Evolutionary conservation across 139 green algal genomes (phyloP).

Genomic region (Chlorella sp.): DNA sequence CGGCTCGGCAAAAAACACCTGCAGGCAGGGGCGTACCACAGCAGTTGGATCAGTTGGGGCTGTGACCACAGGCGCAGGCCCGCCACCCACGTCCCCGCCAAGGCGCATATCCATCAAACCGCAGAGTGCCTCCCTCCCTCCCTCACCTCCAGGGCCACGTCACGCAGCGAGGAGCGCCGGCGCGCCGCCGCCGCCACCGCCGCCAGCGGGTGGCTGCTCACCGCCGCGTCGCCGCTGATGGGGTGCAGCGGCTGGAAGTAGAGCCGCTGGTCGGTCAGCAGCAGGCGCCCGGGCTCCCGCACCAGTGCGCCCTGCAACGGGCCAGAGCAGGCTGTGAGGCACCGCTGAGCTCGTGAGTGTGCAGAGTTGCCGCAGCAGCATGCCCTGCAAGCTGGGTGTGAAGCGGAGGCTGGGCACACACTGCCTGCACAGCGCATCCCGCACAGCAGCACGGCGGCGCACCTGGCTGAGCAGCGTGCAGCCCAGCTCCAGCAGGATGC

Average conservation of each 20-base stretch:
- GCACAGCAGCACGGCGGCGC: too few species aligned
- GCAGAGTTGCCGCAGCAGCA: too few species aligned
- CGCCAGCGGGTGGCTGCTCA: slow-evolving; percentile 71
- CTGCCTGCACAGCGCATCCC: too few species aligned
- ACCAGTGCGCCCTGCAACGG: slow-evolving; percentile 44
- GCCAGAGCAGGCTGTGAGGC: too few species aligned
- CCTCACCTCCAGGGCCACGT: slow-evolving; percentile 77
- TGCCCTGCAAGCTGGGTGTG: too few species aligned
- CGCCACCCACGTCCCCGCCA: neutral
- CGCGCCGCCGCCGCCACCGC: slow-evolving; percentile 76
- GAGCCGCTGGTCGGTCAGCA: slow-evolving; percentile 73
- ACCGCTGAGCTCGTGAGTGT: too few species aligned
- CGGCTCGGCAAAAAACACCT: slow-evolving; percentile 16
- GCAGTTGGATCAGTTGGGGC: too few species aligned
- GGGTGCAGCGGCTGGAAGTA: slow-evolving; percentile 90
- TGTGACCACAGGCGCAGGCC: neutral
- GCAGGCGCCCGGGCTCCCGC: slow-evolving; percentile 74
- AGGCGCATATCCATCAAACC: too few species aligned
- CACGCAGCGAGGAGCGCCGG: slow-evolving; percentile 67
- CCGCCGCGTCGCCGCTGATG: slow-evolving; percentile 63
- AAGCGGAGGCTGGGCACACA: too few species aligned
- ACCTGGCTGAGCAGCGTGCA: slow-evolving; percentile 34
- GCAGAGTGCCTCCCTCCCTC: slow-evolving; percentile 11
- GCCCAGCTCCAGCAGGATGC: slow-evolving; percentile 56
- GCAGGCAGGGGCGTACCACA: neutral